Conservation (phyloP, 139 green algal species). For the Eudorina sp. region DNA sequence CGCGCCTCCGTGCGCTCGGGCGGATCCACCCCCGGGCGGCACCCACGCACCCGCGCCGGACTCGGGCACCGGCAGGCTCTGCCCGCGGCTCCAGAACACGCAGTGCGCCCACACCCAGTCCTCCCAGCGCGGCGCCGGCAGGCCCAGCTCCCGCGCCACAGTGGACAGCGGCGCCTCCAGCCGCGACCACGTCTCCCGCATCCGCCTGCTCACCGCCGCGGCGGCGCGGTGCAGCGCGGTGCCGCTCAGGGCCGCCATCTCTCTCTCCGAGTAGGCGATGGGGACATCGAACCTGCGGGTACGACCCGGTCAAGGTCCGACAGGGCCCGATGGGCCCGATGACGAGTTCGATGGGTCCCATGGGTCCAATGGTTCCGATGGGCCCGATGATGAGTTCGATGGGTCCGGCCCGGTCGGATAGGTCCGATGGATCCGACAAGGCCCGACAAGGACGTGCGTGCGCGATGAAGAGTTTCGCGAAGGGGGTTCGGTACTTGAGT, state of each 20-base stretch:
- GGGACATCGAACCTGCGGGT: constrained; percentile 65
- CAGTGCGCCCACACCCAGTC: constrained; percentile 84
- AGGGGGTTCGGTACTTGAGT: no score
- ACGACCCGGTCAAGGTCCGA: no score
- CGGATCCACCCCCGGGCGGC: not conserved
- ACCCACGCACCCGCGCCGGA: constrained; percentile 35
- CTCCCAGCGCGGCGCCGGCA: constrained; percentile 59
- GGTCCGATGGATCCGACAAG: no score
- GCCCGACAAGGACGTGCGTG: no score
- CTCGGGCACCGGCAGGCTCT: constrained; percentile 66
- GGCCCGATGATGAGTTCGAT: no score
- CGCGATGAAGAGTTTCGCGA: no score
- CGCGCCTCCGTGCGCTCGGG: no score
- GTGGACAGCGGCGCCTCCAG: constrained; percentile 34
- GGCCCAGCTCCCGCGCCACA: constrained; percentile 11
- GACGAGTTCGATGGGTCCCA: no score
- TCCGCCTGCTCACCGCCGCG: not conserved
- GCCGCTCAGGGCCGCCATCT: constrained; percentile 79
- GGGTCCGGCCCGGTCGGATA: no score
- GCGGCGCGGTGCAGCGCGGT: constrained; percentile 76
- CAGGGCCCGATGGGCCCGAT: no score
- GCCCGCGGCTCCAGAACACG: constrained; percentile 69
- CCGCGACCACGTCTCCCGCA: constrained; percentile 35
- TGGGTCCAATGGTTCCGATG: no score
- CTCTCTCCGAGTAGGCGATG: constrained; percentile 59